Evolutionary conservation across 2,329 filamentous ascomycete genomes (phyloP), one percentile per base, ranked within the genome.

Genomic region (Stachybotrys chlorohalonatus): DNA sequence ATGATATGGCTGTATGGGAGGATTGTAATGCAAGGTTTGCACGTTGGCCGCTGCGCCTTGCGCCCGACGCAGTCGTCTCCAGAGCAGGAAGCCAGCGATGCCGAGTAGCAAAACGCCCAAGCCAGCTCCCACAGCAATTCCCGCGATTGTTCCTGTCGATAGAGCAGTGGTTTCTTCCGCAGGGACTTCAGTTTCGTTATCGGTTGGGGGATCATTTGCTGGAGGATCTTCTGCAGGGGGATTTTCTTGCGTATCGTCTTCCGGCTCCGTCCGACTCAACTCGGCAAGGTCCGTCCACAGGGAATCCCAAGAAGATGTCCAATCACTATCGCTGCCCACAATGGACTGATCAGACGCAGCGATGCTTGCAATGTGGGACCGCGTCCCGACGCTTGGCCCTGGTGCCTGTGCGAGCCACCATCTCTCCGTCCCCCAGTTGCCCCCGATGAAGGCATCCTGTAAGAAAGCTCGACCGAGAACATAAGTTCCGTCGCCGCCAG

Each of bases 391-490:
- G 6, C 45, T 32, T 47, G 56, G 52, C 7, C 58, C 58, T 2
- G 58, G 59, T 1, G 59, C 58, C 17, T 60, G 58, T 0, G 59
- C 56, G 46, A 60, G 2, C 59, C 59, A 60, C 59, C 58, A 60
- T 0, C 39, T 50, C 24, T 65, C 63, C 0, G 58, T 47, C 16
- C 64, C 62, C 68, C 70, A 75, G 56, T 75, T 72, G 7, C 68
- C 70, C 5, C 69, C 73, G 0, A 77, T 54, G 48, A 77, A 78
- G 5, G 75, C 73, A 31, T 75, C 74, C 57, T 78, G 75, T 1
- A 78, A 63, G 56, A 77, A 77, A 1, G 73, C 71, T 16, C 73
- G 69, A 1, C 76, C 75, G 2, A 78, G 68, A 2, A 62, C 63
- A 56, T 70, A 71, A 6, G 49, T 24, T 0, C 54, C 53, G 1